Conservation (phyloP, 1,284 basidiomycete species). For the Serendipita sp. region DNA sequence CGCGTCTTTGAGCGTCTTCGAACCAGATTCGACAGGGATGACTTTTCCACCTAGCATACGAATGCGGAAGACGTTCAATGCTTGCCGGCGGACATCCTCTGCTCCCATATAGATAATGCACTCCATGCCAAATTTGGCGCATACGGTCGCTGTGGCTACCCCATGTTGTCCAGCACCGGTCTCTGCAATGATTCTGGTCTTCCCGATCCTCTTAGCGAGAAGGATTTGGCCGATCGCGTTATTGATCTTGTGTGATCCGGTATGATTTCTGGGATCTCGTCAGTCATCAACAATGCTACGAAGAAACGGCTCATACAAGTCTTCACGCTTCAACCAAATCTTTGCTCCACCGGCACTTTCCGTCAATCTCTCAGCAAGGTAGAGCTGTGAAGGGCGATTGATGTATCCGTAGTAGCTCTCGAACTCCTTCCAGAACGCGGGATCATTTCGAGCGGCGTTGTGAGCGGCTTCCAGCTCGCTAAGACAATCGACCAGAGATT, state of each 20-base stretch:
- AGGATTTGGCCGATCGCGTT: constrained; percentile 93
- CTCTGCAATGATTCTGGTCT: constrained; percentile 95
- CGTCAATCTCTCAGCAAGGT: constrained; percentile 61
- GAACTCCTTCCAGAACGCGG: constrained; percentile 89
- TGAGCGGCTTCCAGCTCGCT: constrained; percentile 86
- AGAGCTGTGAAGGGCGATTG: constrained; percentile 59
- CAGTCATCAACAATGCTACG: background rate
- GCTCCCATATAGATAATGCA: constrained; percentile 97
- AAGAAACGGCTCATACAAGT: constrained; percentile 45
- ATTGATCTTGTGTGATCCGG: constrained; percentile 95
- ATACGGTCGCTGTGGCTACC: constrained; percentile 95
- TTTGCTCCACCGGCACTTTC: constrained; percentile 73
- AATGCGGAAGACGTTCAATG: constrained; percentile 95
- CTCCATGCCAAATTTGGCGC: constrained; percentile 90
- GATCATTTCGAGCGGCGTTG: constrained; percentile 73
- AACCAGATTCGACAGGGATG: constrained; percentile 86
- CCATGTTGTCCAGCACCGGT: constrained; percentile 98
- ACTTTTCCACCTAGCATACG: constrained; percentile 94
- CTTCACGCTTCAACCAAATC: constrained; percentile 98
- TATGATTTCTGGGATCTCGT: constrained; percentile 59
- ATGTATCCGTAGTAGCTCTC: constrained; percentile 82
- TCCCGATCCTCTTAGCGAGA: constrained; percentile 82
- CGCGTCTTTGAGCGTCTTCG: constrained; percentile 92
- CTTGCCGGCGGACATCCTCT: constrained; percentile 93
- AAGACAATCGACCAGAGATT: constrained; percentile 83